phyloP scores from a whole-genome alignment of 306 rosid species.

The Citrullus amarus region DNA sequence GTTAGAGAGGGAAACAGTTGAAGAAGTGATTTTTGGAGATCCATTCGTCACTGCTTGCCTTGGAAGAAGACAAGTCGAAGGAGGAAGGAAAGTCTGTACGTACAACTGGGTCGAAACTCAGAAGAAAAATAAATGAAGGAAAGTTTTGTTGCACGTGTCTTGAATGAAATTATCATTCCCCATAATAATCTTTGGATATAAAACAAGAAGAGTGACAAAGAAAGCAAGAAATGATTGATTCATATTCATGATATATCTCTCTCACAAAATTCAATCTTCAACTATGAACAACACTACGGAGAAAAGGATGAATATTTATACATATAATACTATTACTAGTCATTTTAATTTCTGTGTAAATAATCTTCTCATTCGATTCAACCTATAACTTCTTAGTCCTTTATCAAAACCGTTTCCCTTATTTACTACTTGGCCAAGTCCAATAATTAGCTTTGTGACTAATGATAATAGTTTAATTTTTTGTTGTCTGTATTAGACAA shows the following conservation, averaged over 20 bases:
- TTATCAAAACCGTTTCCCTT: too few relatives aligned
- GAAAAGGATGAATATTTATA: background rate
- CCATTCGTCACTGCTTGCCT: too few relatives aligned
- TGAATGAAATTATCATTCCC: background rate
- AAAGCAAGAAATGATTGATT: background rate
- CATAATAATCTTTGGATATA: background rate
- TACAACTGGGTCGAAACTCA: too few relatives aligned
- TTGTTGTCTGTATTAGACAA: background rate
- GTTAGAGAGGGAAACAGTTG: too few relatives aligned
- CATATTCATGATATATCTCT: background rate
- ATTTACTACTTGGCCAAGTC: too few relatives aligned
- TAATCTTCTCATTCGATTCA: too few relatives aligned
- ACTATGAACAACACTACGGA: background rate
- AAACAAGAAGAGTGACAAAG: background rate
- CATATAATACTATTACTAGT: too few relatives aligned
- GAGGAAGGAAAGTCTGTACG: too few relatives aligned
- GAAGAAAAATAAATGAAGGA: too few relatives aligned
- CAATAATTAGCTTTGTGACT: background rate
- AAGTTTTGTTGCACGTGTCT: background rate
- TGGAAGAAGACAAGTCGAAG: too few relatives aligned
- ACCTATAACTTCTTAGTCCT: too few relatives aligned
- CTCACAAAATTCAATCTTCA: background rate
- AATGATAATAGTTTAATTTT: background rate
- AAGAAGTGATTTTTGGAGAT: background rate
- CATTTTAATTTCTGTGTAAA: too few relatives aligned